Base-by-base conservation (phyloP, 2,329 filamentous ascomycete genomes). In the Pestalotiopsis sp. region DNA sequence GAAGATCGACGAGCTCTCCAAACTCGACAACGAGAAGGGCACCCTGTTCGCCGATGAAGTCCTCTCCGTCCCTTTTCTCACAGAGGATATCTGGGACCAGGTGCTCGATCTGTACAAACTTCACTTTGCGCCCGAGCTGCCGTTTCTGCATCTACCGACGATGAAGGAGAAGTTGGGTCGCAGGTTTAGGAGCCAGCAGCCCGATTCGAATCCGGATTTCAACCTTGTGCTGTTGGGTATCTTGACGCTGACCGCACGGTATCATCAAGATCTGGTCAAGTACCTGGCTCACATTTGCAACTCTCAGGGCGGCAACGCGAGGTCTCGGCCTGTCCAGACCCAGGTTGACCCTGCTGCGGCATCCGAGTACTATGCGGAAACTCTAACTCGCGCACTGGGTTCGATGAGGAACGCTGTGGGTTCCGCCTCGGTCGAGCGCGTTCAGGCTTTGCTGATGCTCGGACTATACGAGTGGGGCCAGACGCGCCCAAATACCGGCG, bases 391-490 rank as follows among this genome's bases (percentile, higher is more conserved):
- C 71, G 88, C 82, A 35, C 81, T 85, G 57, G 86, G 81, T 39
- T 83, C 80, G 58, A 75, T 83, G 72, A 83, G 80, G 72, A 82
- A 77, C 61, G 81, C 79, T 61, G 83, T 88, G 72, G 83, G 82
- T 13, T 78, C 77, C 10, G 84, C 87, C 4, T 88, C 87, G 1
- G 80, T 92, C 3, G 88, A 92, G 68, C 84, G 88, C 17, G 87
- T 89, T 0, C 90, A 93, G 71, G 89, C 90, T 0, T 84, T 89
- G 59, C 81, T 93, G 10, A 92, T 93, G 90, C 82, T 94, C 7
- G 89, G 87, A 1, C 80, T 92, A 11, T 91, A 93, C 69, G 90
- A 93, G 70, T 93, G 91, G 90, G 89, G 88, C 11, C 89, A 90
- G 75, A 84, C 85, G 9, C 81, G 84, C 5, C 79, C 80, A 4